Conservation (phyloP, 2,329 filamentous ascomycete species). For the Pyricularia sp. region DNA sequence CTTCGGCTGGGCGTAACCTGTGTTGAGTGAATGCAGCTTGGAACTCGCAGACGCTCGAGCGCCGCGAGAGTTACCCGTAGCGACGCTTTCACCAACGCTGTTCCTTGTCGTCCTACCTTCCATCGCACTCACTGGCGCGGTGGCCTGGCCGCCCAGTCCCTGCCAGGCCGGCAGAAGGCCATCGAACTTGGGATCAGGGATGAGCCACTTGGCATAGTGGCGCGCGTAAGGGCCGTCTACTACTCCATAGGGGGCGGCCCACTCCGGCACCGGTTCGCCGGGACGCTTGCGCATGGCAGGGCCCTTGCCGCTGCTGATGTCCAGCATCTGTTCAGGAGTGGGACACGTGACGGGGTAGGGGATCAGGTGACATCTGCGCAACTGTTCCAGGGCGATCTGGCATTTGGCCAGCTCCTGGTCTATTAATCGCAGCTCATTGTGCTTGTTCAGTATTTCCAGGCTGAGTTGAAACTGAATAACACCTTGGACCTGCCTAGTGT, state of each 20-base stretch:
- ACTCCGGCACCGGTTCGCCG: constrained; percentile 59
- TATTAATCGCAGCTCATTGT: constrained; percentile 87
- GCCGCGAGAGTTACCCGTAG: constrained; percentile 37
- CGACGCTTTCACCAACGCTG: constrained; percentile 44
- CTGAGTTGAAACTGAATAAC: constrained; percentile 80
- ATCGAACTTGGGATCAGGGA: constrained; percentile 82
- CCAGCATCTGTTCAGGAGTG: constrained; percentile 56
- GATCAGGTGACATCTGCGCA: constrained; percentile 85
- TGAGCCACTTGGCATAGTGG: constrained; percentile 92
- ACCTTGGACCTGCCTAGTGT: constrained; percentile 52
- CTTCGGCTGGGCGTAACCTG: constrained; percentile 63
- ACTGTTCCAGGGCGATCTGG: constrained; percentile 84
- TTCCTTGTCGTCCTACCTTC: constrained; percentile 77
- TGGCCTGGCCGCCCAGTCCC: constrained; percentile 27
- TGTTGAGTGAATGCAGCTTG: constrained; percentile 60
- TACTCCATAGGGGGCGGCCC: constrained; percentile 84
- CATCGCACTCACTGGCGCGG: constrained; percentile 34
- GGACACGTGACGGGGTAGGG: constrained; percentile 71
- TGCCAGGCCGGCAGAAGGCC: constrained; percentile 44
- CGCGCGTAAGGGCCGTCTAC: constrained; percentile 86
- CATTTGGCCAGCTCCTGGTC: constrained; percentile 96
- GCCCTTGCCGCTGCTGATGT: constrained; percentile 67
- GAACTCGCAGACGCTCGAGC: constrained; percentile 43
- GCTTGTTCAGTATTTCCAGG: constrained; percentile 86
- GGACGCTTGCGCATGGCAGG: constrained; percentile 53